Evolutionary conservation across 176 grass and related monocot species (phyloP).

Genomic region (Puccinellia tenuiflora): DNA sequence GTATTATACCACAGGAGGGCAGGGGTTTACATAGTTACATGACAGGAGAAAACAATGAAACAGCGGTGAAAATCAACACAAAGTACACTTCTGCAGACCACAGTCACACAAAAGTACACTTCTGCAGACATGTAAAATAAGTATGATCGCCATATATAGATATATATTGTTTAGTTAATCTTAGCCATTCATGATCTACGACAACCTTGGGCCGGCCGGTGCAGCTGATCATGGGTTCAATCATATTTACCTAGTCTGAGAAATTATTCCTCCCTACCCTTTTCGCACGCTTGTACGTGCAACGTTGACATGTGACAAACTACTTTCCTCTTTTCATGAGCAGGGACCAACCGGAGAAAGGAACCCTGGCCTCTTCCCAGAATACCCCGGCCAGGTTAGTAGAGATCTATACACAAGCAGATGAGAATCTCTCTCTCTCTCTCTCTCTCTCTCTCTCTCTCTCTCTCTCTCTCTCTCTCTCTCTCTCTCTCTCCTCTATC

Average conservation of each 20-base stretch:
- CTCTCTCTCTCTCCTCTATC: too few relatives aligned
- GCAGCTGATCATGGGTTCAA: constrained; percentile 40
- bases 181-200: constrained; percentile 6
- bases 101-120: background rate
- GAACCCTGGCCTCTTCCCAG: constrained; percentile 67
- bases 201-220: constrained; percentile 31
- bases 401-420: background rate
- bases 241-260: constrained; percentile 37
- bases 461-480: too few relatives aligned
- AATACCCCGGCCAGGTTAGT: constrained; percentile 82
- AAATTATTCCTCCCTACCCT: constrained; percentile 32
- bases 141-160: background rate
- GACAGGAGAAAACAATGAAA: background rate
- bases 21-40: background rate
- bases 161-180: background rate
- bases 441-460: too few relatives aligned
- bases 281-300: constrained; percentile 60
- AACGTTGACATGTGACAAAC: constrained; percentile 50
- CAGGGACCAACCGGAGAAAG: constrained; percentile 67
- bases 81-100: background rate
- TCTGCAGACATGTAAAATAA: background rate
- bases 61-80: background rate
- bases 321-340: constrained; percentile 38
- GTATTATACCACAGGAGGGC: background rate
- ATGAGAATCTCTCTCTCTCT: constrained; percentile 23